Evolutionary conservation across 192 early-diverging fungal species (phyloP).

Genomic region (Gryganskiella cystojenkinii): DNA sequence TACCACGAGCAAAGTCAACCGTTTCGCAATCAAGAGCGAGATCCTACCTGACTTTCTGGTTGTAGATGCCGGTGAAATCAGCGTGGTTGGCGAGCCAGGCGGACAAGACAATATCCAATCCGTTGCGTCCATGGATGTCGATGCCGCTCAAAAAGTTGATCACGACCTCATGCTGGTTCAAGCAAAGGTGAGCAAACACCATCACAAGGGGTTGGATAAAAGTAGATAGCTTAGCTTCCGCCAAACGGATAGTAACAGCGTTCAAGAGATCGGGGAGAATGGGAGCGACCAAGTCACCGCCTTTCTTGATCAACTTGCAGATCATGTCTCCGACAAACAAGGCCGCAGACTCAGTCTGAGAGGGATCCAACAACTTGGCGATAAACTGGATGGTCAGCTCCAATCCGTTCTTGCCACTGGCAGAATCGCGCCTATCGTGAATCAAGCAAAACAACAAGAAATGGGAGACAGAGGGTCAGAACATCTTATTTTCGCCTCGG

Average conservation of each 20-base stretch:
- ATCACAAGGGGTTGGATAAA: slow-evolving; percentile 89
- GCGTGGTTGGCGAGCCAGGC: slow-evolving; percentile 88
- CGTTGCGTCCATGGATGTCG: slow-evolving; percentile 70
- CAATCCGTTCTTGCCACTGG: slow-evolving; percentile 71
- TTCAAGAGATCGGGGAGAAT: slow-evolving; percentile 83
- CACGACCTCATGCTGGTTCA: slow-evolving; percentile 73
- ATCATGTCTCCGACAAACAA: slow-evolving; percentile 94
- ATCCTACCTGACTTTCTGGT: slow-evolving; percentile 79
- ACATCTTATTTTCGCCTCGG: too few relatives aligned
- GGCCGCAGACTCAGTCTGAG: slow-evolving; percentile 80
- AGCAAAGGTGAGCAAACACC: slow-evolving; percentile 88
- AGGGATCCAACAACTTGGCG: slow-evolving; percentile 80
- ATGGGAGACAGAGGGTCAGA: too few relatives aligned
- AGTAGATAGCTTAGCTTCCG: slow-evolving; percentile 76
- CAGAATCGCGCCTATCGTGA: slow-evolving; percentile 41
- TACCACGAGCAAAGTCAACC: too few relatives aligned
- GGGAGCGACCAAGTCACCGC: slow-evolving; percentile 67
- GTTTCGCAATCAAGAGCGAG: too few relatives aligned
- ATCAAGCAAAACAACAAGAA: too few relatives aligned
- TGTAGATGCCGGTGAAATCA: slow-evolving; percentile 86
- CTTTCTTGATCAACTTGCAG: slow-evolving; percentile 87
- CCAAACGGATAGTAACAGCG: slow-evolving; percentile 78
- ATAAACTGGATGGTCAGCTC: slow-evolving; percentile 86
- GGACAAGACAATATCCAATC: slow-evolving; percentile 79
- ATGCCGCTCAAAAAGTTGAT: slow-evolving; percentile 76